Evolutionary conservation across 2,329 filamentous ascomycete genomes (phyloP).

Genomic region (Blumeria hordei): DNA sequence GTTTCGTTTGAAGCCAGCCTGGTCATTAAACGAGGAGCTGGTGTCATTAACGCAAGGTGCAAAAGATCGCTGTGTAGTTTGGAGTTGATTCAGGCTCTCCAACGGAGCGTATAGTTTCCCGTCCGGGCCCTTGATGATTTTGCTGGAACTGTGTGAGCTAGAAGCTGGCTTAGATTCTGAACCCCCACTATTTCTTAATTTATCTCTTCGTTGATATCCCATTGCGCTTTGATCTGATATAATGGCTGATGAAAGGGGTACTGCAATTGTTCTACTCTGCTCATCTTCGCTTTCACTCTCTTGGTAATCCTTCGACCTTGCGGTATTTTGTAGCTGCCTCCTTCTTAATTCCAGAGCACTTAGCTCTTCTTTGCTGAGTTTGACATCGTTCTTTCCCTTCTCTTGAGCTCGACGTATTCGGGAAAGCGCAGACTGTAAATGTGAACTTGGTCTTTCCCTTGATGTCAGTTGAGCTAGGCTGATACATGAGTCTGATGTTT

Average conservation of each 20-base stretch:
- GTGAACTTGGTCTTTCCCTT: slow-evolving; percentile 14
- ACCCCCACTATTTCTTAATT: background rate
- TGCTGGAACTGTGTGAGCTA: background rate
- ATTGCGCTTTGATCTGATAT: background rate
- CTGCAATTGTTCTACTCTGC: slow-evolving; percentile 10
- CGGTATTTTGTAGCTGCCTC: slow-evolving; percentile 24
- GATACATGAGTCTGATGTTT: slow-evolving; percentile 15
- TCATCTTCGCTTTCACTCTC: slow-evolving; percentile 11
- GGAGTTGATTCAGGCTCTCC: too few species aligned
- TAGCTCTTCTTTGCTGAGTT: slow-evolving; percentile 56
- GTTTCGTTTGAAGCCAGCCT: too few species aligned
- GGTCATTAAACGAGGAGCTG: too few species aligned
- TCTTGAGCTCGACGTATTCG: slow-evolving; percentile 58
- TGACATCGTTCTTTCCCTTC: slow-evolving; percentile 55
- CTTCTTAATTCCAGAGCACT: slow-evolving; percentile 49
- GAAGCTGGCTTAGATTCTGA: background rate
- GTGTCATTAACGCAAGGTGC: too few species aligned
- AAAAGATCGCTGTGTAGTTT: too few species aligned
- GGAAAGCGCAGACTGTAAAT: slow-evolving; percentile 56
- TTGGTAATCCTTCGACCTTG: slow-evolving; percentile 8
- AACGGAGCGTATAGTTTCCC: background rate
- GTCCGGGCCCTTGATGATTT: background rate
- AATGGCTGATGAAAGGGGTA: slow-evolving; percentile 8
- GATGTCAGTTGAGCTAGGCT: too few species aligned
- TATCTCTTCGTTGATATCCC: background rate